These are phyloP conservation scores for Leccinum longicurvipes DNA, from an alignment of 768 basidiomycete species.

Conservation along the genomic window DNA sequence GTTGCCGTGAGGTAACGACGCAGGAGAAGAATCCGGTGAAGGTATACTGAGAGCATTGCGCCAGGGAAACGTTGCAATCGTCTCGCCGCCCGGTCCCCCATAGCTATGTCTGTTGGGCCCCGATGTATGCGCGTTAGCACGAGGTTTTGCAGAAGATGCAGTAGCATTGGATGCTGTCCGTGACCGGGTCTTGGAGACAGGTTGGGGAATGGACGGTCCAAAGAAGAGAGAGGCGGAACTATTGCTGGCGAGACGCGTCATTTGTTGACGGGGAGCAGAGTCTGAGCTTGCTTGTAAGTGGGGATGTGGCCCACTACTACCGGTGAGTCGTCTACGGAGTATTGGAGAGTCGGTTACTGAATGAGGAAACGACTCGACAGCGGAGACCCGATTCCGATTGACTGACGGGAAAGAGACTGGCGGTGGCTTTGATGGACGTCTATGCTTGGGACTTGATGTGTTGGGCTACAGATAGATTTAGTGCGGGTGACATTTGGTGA, in stretches of 20 bases:
- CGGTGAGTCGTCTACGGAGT: slow-evolving; percentile 51
- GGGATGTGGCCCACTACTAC: slow-evolving; percentile 31
- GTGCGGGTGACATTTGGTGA: neutral
- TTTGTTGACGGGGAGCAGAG: slow-evolving; percentile 34
- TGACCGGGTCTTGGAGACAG: slow-evolving; percentile 18
- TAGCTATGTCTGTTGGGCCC: slow-evolving; percentile 61
- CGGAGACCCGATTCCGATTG: slow-evolving; percentile 37
- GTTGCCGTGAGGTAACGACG: slow-evolving; percentile 28
- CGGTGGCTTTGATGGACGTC: slow-evolving; percentile 11
- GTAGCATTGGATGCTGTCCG: slow-evolving; percentile 23
- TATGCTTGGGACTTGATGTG: slow-evolving; percentile 14
- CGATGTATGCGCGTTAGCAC: slow-evolving; percentile 26
- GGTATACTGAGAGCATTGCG: slow-evolving; percentile 36
- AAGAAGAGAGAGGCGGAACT: slow-evolving; percentile 67
- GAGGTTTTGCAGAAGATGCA: slow-evolving; percentile 4
- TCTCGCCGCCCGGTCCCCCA: slow-evolving; percentile 45
- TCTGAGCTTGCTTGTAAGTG: slow-evolving; percentile 25
- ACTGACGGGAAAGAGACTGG: slow-evolving; percentile 38
- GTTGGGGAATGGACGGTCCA: slow-evolving; percentile 41
- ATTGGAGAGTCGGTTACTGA: slow-evolving; percentile 53
- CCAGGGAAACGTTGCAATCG: slow-evolving; percentile 31
- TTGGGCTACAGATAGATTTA: slow-evolving; percentile 13
- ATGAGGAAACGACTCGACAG: slow-evolving; percentile 35
- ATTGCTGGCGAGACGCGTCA: slow-evolving; percentile 50
- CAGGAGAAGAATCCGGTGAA: slow-evolving; percentile 52